Evolutionary conservation across 768 basidiomycete genomes (phyloP).

Genomic region (Tylopilus subfusipes): DNA sequence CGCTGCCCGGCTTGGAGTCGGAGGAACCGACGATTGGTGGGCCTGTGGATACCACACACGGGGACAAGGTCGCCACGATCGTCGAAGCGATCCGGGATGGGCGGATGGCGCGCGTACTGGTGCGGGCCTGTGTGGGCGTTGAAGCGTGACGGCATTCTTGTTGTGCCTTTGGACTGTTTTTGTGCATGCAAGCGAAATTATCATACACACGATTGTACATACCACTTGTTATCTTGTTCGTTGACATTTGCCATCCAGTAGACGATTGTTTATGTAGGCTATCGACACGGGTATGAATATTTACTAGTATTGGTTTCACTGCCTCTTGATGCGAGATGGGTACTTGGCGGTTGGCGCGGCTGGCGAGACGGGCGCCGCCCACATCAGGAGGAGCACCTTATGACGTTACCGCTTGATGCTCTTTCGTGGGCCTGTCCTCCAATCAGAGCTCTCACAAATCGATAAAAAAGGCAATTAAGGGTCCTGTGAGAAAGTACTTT

Average conservation of each 20-base stretch:
- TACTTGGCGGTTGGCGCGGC: too few relatives aligned
- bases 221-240: neutral
- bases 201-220: neutral
- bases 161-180: neutral
- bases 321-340: neutral
- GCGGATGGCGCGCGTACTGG: conserved; percentile 56
- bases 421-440: too few relatives aligned
- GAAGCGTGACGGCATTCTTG: conserved; percentile 7
- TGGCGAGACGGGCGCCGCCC: too few relatives aligned
- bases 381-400: too few relatives aligned
- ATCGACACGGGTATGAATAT: neutral
- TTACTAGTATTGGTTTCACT: too few relatives aligned
- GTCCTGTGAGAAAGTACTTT: too few relatives aligned
- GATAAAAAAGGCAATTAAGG: too few relatives aligned
- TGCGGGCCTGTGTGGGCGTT: conserved; percentile 42
- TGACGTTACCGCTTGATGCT: too few relatives aligned
- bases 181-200: neutral
- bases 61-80: conserved; percentile 69
- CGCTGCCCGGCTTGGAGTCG: conserved; percentile 41
- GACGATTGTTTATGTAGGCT: neutral
- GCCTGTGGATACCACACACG: conserved; percentile 50
- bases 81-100: conserved; percentile 80
- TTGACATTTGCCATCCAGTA: too few relatives aligned
- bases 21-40: conserved; percentile 37
- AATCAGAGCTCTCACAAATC: too few relatives aligned